Evolutionary conservation across 352 stramenopile species (phyloP).

Genomic region (Globisporangium emineosum): DNA sequence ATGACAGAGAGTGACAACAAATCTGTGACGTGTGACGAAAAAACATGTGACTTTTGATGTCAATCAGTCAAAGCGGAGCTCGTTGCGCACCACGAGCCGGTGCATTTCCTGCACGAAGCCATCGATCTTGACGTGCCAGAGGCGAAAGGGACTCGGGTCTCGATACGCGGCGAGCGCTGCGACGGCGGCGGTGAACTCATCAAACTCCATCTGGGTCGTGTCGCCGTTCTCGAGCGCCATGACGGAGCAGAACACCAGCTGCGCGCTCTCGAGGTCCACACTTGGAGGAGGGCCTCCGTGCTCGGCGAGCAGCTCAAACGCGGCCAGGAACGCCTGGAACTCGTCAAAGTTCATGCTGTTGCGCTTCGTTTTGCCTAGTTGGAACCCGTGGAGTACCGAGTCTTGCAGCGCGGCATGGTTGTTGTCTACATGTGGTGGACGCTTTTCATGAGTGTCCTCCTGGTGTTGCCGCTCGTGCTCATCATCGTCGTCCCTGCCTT

Average conservation of each 20-base stretch:
- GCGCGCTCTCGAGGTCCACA: constrained; percentile 13
- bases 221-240: constrained; percentile 59
- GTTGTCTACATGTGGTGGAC: not conserved
- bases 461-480: not conserved
- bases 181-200: constrained; percentile 51
- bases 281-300: not conserved
- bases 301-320: constrained; percentile 25
- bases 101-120: constrained; percentile 33
- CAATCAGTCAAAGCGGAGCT: constrained; percentile 15
- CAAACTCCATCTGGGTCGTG: constrained; percentile 50
- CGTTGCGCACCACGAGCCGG: not conserved
- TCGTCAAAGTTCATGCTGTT: constrained; percentile 53
- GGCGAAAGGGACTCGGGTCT: constrained; percentile 43
- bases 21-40: not conserved
- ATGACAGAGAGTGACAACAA: not conserved
- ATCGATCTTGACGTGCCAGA: constrained; percentile 58
- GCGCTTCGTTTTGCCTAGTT: constrained; percentile 50
- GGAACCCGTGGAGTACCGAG: constrained; percentile 22
- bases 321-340: constrained; percentile 36
- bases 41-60: not conserved
- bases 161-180: constrained; percentile 42
- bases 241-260: constrained; percentile 39
- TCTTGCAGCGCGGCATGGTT: not conserved
- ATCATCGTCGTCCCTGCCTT: constrained; percentile 9
- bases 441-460: not conserved